Evolutionary conservation across 352 stramenopile species (phyloP), one percentile per base, ranked within the genome.

Genomic region (Stramenopiles sp.): DNA sequence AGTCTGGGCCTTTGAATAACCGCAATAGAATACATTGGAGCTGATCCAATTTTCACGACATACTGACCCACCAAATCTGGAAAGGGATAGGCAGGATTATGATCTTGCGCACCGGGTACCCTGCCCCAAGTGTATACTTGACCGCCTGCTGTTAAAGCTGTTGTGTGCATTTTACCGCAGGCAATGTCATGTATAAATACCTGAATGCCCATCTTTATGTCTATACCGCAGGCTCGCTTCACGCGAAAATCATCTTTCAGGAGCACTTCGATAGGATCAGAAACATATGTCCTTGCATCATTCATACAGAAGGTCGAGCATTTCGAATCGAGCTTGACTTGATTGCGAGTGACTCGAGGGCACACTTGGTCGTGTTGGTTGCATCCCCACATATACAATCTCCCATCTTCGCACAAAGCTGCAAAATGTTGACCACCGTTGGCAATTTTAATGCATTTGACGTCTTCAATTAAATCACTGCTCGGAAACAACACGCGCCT

Each of bases 91-190:
- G 71, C 71, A 33, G 71, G 71, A 14, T 78, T 78, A 33, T 33
- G 30, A 14, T 33, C 30, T 14, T 4, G 4, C 22, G 30, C 71
- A 14, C 71, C 31, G 4, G 71, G 71, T 33, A 33, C 14, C 8
- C 71, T 31, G 8, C 71, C 71, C 71, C 71, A 78, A 14, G 31
- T 14, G 14, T 14, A 78, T 33, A 78, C 71, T 33, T 31, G 30
- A 4, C 71, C 71, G 8, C 71, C 22, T 14, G 4, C 8, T 14
- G 71, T 33, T 14, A 78, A 33, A 4, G 71, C 71, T 14, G 71
- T 78, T 33, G 71, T 78, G 14, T 78, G 71, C 71, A 78, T 78
- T 31, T 33, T 78, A 33, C 71, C 71, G 22, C 71, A 78, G 4
- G 22, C 71, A 4, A 78, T 14, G 71, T 78, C 71, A 14, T 78